Base-by-base conservation (phyloP, 2,329 filamentous ascomycete genomes). In the Myotisia sp. region DNA sequence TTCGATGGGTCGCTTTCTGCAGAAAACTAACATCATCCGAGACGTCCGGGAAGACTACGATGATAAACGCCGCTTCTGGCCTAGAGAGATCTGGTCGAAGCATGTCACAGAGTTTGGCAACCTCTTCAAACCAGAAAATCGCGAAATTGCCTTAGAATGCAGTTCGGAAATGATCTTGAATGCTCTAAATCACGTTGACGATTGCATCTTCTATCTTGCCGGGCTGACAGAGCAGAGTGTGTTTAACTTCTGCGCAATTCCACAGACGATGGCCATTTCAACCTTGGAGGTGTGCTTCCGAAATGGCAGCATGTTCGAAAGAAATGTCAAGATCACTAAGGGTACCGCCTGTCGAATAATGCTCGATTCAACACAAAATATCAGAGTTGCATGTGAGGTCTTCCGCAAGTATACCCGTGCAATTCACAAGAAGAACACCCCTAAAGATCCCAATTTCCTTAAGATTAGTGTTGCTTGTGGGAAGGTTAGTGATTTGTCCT, bases 11-110 rank as follows among this genome's bases (percentile, higher is more conserved):
- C 80, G 93, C 46, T 93, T 98, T 60, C 65, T 98, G 41, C 90
- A 98, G 54, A 93, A 98, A 67, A 92, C 85, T 44, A 98, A 98
- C 67, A 94, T 98, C 56, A 94, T 95, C 53, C 83, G 90, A 53
- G 90, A 98, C 55, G 72, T 95, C 43, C 75, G 77, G 47, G 90
- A 98, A 57, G 90, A 98, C 53, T 77, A 77, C 47, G 71, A 81
- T 39, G 90, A 95, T 57, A 76, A 79, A 47, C 75, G 90, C 42
- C 76, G 82, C 38, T 98, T 93, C 70, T 98, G 84, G 75, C 90
- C 90, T 33, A 81, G 79, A 58, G 85, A 93, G 62, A 84, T 98
- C 52, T 98, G 90, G 90, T 84, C 80, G 53, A 92, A 93, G 67
- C 76, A 98, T 53, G 86, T 94, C 34, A 73, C 81, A 47, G 74